Evolutionary conservation across 768 basidiomycete genomes (phyloP), one percentile per base, ranked within the genome.

Genomic region (Filobasidium floriforme): DNA sequence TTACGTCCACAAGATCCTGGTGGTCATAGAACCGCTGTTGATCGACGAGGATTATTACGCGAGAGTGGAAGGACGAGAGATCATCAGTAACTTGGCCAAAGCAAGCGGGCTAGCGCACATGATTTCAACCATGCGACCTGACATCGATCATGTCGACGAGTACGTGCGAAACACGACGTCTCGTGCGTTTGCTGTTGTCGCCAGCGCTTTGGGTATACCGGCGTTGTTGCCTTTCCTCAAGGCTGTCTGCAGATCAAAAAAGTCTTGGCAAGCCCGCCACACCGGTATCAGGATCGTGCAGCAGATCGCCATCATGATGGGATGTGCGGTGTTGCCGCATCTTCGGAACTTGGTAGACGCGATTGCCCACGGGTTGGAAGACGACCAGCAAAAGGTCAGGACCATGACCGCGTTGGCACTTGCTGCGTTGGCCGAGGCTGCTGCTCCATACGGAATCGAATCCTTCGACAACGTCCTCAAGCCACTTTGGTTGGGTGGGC

Each of bases 251-350:
- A 88, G 92, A 57, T 93, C 90, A 66, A 98, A 98, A 80, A 99
- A 99, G 81, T 98, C 93, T 10, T 99, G 96, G 96, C 96, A 99
- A 79, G 96, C 96, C 10, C 87, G 94, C 67, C 96, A 98, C 79
- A 99, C 96, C 4, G 96, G 96, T 80, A 98, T 99, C 73, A 92
- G 96, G 73, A 98, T 99, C 69, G 92, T 99, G 12, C 96, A 99
- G 80, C 96, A 98, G 79, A 98, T 99, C 60, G 94, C 96, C 22
- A 94, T 97, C 75, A 97, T 98, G 93, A 98, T 98, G 93, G 94
- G 94, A 19, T 98, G 96, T 72, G 94, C 94, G 19, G 92, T 98
- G 26, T 84, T 99, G 1, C 96, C 96, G 18, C 96, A 98, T 80
- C 83, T 99, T 46, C 88, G 93, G 59, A 98, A 97, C 74, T 83